These are phyloP conservation scores for Mallotus repandus DNA, from an alignment of 441 rosid species.

Conservation along the genomic window DNA sequence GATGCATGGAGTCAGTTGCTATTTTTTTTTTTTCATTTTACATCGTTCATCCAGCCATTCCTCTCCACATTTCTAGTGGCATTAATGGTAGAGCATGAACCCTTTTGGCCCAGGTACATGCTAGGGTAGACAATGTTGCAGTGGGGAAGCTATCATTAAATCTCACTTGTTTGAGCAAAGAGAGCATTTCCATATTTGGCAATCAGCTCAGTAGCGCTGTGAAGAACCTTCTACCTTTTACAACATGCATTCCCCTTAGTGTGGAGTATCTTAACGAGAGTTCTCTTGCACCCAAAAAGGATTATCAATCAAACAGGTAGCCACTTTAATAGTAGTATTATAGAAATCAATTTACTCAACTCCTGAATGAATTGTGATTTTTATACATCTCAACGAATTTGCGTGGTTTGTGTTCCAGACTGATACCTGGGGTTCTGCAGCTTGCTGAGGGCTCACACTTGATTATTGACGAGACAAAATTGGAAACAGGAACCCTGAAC, in stretches of 20 bases:
- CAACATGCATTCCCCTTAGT: constrained; percentile 59
- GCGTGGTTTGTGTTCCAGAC: constrained; percentile 38
- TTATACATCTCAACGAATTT: neutral
- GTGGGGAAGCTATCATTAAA: constrained; percentile 91
- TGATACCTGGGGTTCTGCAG: constrained; percentile 76
- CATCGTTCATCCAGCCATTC: neutral
- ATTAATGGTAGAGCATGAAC: neutral
- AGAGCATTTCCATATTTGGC: constrained; percentile 64
- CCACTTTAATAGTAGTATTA: neutral
- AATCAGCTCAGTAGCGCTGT: constrained; percentile 41
- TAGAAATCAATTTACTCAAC: neutral
- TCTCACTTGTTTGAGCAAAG: constrained; percentile 65
- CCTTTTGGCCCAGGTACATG: constrained; percentile 56
- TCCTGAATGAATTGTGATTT: neutral
- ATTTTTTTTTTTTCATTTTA: neutral
- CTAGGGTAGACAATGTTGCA: constrained; percentile 69
- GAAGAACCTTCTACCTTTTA: constrained; percentile 67
- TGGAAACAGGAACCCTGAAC: constrained; percentile 71
- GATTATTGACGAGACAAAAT: constrained; percentile 68
- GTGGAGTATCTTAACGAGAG: constrained; percentile 64
- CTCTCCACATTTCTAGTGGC: neutral
- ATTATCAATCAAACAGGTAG: constrained; percentile 69
- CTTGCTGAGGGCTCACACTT: constrained; percentile 80
- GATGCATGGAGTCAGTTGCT: neutral
- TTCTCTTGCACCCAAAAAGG: constrained; percentile 77